Percentiles rank a stretch among this genome's conserved stretches.
These are phyloP conservation scores for Fragosphaeria purpurea DNA, from an alignment of 2,329 filamentous ascomycete genomes.

Conservation along the genomic window DNA sequence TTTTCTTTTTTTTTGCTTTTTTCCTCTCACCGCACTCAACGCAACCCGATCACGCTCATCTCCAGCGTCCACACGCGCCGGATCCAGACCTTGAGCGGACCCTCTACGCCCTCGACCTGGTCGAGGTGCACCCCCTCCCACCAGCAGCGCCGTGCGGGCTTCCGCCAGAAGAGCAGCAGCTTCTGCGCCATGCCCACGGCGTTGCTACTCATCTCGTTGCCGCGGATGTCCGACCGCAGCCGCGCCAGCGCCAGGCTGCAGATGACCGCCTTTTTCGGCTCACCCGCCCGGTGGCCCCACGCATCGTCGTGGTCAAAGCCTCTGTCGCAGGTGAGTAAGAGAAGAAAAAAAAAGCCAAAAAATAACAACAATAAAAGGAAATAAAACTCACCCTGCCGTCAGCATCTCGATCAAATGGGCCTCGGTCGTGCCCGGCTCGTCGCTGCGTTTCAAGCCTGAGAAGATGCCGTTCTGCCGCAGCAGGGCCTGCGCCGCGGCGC, in stretches of 20 bases:
- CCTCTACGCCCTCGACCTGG: constrained; percentile 80
- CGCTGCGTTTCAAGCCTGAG: constrained; percentile 85
- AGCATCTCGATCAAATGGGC: constrained; percentile 99
- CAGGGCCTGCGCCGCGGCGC: constrained; percentile 78
- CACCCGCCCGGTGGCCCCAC: constrained; percentile 95
- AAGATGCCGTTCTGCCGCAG: constrained; percentile 91
- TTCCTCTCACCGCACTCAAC: constrained; percentile 31
- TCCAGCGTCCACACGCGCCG: constrained; percentile 95
- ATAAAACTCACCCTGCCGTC: constrained; percentile 72
- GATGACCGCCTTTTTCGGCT: constrained; percentile 96
- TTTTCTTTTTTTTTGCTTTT: too few species aligned
- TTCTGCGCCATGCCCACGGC: constrained; percentile 98
- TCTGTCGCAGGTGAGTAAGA: constrained; percentile 34
- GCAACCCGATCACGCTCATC: constrained; percentile 88
- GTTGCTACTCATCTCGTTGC: constrained; percentile 62
- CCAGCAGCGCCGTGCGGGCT: constrained; percentile 93
- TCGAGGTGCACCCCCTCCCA: constrained; percentile 96
- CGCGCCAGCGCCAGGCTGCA: constrained; percentile 91
- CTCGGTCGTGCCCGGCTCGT: constrained; percentile 92
- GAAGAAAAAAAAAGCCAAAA: constrained; percentile 11
- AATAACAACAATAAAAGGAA: background rate
- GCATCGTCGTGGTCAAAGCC: constrained; percentile 92
- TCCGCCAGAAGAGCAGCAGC: constrained; percentile 93
- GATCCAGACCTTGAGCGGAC: constrained; percentile 96
- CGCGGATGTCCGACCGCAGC: constrained; percentile 83